Conservation (phyloP, 257 asterid genomes). For the Lycium barbarum region DNA sequence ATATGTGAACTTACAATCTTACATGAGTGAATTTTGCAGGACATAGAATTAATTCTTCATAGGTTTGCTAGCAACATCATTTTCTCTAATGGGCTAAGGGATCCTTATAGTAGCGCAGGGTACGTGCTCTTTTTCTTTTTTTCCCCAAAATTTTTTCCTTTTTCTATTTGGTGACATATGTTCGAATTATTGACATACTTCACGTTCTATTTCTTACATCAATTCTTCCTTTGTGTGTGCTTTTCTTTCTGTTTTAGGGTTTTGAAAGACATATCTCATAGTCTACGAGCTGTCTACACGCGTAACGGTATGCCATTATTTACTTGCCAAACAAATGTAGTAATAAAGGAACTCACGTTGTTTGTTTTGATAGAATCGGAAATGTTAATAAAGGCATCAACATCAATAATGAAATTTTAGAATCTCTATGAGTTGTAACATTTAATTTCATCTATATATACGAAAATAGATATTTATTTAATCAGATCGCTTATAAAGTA, state of each 20-base stretch:
- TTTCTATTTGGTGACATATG: neutral
- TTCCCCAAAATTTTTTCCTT: neutral
- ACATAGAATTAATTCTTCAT: conserved; percentile 48
- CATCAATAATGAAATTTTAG: neutral
- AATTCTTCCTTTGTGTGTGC: neutral
- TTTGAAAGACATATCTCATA: conserved; percentile 51
- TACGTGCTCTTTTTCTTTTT: neutral
- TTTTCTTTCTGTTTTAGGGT: conserved; percentile 41
- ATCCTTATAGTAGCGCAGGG: conserved; percentile 61
- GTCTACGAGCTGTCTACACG: conserved; percentile 55
- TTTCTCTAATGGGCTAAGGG: conserved; percentile 57
- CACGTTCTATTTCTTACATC: neutral
- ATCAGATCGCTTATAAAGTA: neutral
- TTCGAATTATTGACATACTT: no score
- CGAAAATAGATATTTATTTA: neutral
- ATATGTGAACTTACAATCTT: neutral
- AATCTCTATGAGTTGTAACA: neutral
- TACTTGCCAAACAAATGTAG: neutral
- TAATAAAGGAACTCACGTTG: neutral
- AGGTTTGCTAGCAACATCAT: conserved; percentile 55
- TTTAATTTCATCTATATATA: no score
- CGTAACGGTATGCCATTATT: conserved; percentile 48
- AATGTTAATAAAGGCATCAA: neutral
- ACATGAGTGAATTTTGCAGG: conserved; percentile 39
- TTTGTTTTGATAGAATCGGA: neutral